phyloP scores from a whole-genome alignment of 495 filamentous ascomycete genomes.

The Daldinia concentrica region DNA sequence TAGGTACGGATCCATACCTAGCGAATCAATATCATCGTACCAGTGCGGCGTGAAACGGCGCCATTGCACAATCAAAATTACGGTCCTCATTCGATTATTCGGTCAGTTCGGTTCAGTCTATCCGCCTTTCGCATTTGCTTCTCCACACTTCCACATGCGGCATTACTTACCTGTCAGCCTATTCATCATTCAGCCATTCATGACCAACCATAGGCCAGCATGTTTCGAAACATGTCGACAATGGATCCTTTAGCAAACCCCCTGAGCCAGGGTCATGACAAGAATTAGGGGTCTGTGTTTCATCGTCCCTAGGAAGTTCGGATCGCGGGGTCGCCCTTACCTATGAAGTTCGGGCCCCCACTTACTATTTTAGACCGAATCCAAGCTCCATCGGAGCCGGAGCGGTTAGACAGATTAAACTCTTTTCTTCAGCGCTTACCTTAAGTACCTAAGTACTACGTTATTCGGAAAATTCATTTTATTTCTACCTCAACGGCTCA shows the following conservation, averaged over 20 bases:
- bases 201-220: slow-evolving; percentile 8
- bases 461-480: neutral
- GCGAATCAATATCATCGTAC: slow-evolving; percentile 16
- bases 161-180: slow-evolving; percentile 9
- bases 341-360: slow-evolving; percentile 18
- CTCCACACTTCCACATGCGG: slow-evolving; percentile 1
- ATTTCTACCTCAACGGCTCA: neutral
- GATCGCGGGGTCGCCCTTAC: slow-evolving; percentile 21
- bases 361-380: slow-evolving; percentile 37
- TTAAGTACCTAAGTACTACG: neutral
- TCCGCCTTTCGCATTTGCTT: neutral
- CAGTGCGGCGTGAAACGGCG: slow-evolving; percentile 26
- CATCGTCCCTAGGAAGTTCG: slow-evolving; percentile 28
- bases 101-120: slow-evolving; percentile 12
- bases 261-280: slow-evolving; percentile 7
- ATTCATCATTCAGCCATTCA: slow-evolving; percentile 4
- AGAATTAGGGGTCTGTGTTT: slow-evolving; percentile 28
- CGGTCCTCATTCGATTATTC: slow-evolving; percentile 30
- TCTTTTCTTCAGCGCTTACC: slow-evolving; percentile 2
- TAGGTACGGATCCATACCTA: too few relatives aligned
- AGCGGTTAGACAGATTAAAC: slow-evolving; percentile 30
- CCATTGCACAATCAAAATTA: slow-evolving; percentile 35
- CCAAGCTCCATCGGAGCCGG: slow-evolving; percentile 6
- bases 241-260: neutral
- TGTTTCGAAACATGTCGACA: slow-evolving; percentile 30